Evolutionary conservation across 192 early-diverging fungal genomes (phyloP).

Genomic region (Linnemannia exigua): DNA sequence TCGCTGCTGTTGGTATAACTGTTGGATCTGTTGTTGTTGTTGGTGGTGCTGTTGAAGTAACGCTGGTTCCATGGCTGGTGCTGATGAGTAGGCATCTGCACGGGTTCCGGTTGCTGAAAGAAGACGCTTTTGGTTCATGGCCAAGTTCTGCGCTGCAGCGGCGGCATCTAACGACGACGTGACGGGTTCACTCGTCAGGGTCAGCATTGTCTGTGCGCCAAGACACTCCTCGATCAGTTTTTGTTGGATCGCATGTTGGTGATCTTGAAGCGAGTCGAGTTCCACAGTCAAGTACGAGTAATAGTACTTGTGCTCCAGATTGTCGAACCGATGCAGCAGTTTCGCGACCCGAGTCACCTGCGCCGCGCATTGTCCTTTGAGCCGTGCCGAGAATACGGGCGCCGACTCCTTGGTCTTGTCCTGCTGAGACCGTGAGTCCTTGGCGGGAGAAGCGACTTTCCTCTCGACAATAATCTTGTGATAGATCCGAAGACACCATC

Average conservation of each 20-base stretch:
- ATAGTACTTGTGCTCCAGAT: constrained; percentile 30
- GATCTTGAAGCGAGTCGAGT: constrained; percentile 27
- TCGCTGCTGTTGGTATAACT: constrained; percentile 18
- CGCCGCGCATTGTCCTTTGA: constrained; percentile 19
- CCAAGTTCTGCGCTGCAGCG: background rate
- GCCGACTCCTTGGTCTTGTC: background rate
- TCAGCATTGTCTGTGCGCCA: background rate
- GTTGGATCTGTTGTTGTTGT: background rate
- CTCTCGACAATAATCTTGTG: constrained; percentile 38
- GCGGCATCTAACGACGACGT: background rate
- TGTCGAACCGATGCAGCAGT: constrained; percentile 28
- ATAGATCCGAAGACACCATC: constrained; percentile 55
- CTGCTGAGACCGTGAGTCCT: background rate
- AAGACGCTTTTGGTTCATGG: background rate
- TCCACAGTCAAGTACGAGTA: constrained; percentile 50
- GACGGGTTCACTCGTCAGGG: background rate
- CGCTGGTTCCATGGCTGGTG: background rate
- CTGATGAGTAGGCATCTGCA: background rate
- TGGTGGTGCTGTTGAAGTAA: background rate
- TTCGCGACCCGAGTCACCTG: constrained; percentile 33
- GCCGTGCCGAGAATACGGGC: constrained; percentile 21
- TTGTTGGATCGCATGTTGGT: constrained; percentile 25
- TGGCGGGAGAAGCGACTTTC: background rate
- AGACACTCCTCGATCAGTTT: constrained; percentile 28
- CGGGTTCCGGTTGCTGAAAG: background rate